Evolutionary conservation across 805 yeast species (phyloP).

Genomic region (Saturnispora mendoncae): DNA sequence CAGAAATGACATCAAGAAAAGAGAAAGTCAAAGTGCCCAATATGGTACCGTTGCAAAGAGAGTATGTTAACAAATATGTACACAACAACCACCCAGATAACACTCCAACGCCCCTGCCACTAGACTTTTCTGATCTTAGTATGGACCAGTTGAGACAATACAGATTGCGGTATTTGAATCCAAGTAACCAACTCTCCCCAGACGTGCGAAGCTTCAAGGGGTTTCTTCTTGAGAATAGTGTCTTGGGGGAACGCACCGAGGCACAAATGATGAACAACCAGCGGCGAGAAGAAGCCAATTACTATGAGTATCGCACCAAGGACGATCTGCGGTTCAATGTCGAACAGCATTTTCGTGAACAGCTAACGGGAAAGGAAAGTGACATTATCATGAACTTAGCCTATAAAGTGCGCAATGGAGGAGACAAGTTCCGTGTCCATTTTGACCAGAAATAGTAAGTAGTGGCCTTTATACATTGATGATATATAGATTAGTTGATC

Average conservation of each 20-base stretch:
- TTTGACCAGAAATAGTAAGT: conserved; percentile 20
- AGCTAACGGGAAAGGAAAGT: conserved; percentile 56
- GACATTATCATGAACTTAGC: conserved; percentile 84
- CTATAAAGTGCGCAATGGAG: conserved; percentile 71
- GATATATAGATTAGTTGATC: neutral
- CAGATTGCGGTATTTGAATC: conserved; percentile 39
- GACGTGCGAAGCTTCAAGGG: conserved; percentile 62
- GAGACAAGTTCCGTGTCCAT: conserved; percentile 32
- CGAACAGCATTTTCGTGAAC: conserved; percentile 50
- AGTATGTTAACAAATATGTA: conserved; percentile 56
- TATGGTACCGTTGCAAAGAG: conserved; percentile 58
- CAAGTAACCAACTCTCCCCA: conserved; percentile 36
- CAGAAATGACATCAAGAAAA: conserved; percentile 12
- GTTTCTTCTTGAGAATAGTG: conserved; percentile 51
- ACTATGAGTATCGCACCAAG: conserved; percentile 25
- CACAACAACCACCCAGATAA: conserved; percentile 68
- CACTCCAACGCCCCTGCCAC: conserved; percentile 40
- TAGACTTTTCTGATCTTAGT: conserved; percentile 63
- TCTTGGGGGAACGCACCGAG: conserved; percentile 63
- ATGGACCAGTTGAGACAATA: conserved; percentile 61
- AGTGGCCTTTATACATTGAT: too few species aligned
- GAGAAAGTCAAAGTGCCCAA: conserved; percentile 15
- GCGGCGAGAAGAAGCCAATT: conserved; percentile 19
- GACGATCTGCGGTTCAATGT: conserved; percentile 24
- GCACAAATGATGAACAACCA: conserved; percentile 24